Base-by-base conservation (phyloP, 192 early-diverging fungal genomes). In the Backusella psychrophila region DNA sequence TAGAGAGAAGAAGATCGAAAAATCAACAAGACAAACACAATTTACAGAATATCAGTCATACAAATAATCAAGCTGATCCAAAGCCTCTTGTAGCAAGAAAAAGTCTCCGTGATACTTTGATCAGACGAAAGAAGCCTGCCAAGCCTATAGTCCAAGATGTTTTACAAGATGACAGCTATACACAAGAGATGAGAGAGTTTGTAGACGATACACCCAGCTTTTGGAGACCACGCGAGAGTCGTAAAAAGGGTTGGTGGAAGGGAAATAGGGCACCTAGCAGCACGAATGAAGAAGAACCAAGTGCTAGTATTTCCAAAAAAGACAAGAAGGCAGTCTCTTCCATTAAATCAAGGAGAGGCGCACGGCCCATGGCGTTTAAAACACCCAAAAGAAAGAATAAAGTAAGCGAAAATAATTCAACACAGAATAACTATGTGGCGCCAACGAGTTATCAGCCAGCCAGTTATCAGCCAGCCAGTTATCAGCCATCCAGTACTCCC, bases 41-140 rank as follows among this genome's bases (percentile, higher is more conserved):
- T 11, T 29, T 63, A 29, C 21, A 63, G 29, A 63, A 63, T 29
- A 63, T 63, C 7, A 29, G 21, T 26, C 56, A 26, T 63, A 14
- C 15, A 15, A 49, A 12, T 29, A 63, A 63, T n/a, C 56, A 63
- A 63, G 9, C 56, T 29, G 56, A 63, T 14, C 11, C 56, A 63
- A 63, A 63, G 26, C 23, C 56, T 63, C 56, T 29, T 29, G 56
- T 63, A 63, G 8, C 56, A 63, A 63, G 23, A 63, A 63, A 63
- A 63, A 63, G 56, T 63, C 56, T 63, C 4, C 56, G 56, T 63
- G 12, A 63, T n/a, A 63, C 56, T 4, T 63, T 63, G 12, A 23
- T 63, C 12, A 23, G 56, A 63, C 56, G 56, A 63, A 63, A 63
- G 56, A 63, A 63, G 29, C 56, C 56, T 63, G 56, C 56, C 56